phyloP scores from a whole-genome alignment of 306 rosid species.

The Quercus agrifolia region DNA sequence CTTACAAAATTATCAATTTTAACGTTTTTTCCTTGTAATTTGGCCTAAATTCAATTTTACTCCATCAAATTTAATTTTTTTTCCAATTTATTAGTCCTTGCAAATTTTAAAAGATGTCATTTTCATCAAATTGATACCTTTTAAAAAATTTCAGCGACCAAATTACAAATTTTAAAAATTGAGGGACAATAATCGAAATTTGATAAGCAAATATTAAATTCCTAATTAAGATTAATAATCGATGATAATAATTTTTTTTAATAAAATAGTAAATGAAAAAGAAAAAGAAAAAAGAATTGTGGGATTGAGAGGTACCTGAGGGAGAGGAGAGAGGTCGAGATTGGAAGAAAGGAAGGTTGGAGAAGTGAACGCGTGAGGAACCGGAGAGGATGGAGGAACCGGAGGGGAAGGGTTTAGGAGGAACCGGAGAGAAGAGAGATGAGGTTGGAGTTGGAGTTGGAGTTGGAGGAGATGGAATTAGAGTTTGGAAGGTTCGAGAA shows the following conservation, averaged over 20 bases:
- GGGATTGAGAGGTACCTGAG: slow-evolving; percentile 7
- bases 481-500: slow-evolving; percentile 7
- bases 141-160: no score
- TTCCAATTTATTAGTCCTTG: no score
- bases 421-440: neutral
- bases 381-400: neutral
- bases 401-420: slow-evolving; percentile 4
- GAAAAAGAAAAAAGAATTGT: neutral
- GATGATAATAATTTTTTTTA: neutral
- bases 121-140: no score
- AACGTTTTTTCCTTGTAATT: no score
- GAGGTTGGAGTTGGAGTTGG: neutral
- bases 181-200: no score
- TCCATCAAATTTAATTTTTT: no score
- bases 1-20: no score
- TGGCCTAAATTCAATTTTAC: no score
- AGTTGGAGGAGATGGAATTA: neutral
- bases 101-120: no score
- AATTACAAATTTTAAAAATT: no score
- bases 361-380: neutral
- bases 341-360: neutral
- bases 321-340: slow-evolving; percentile 15
- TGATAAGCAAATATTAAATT: no score
- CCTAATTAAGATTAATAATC: neutral
- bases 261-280: neutral